Base-by-base conservation (phyloP, 176 grass and related monocot genomes). In the Thalia dealbata region DNA sequence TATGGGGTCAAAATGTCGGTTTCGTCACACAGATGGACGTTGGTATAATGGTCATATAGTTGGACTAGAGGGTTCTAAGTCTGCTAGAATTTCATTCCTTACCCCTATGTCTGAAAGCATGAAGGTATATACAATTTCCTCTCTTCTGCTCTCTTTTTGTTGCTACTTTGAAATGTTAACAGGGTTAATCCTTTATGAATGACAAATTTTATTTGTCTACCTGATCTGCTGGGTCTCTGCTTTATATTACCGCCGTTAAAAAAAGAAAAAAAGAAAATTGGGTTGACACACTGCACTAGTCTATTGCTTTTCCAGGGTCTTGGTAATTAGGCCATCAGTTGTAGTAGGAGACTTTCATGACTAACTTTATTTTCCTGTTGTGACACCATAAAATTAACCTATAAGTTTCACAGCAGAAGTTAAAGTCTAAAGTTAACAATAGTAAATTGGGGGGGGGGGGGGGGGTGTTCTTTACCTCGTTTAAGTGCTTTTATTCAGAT, bases 1-100 rank as follows among this genome's bases (percentile, higher is more conserved):
- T 32, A 46, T 90, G 67, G 89, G 93, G 64, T 88, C 89, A 32
- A 92, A 90, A 73, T 97, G 93, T 86, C 86, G 93, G 82, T 97
- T 97, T 71, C 85, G 89, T 58, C 85, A 92, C 75, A 86, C 78
- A 50, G 90, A 97, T 82, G 93, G 93, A 0, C 90, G 89, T 13
- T 97, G 93, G 93, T 97, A 97, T 76, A 92, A 97, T 83, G 93
- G 93, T 72, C 76, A 76, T 3, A 52, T 92, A 69, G 64, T 97
- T 74, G 86, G 73, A 79, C 80, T 92, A 75, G 93, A 92, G 82
- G 83, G 67, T 69, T 66, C 83, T 82, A 66, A 65, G 6, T 80
- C 74, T 76, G 89, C 83, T 74, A 84, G 78, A 73, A 85, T 97
- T 61, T 86, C 93, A 52, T 97, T 97, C 82, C 85, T 97, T 78